phyloP scores from a whole-genome alignment of 192 early-diverging fungal genomes.

The Umbelopsis sp. region DNA sequence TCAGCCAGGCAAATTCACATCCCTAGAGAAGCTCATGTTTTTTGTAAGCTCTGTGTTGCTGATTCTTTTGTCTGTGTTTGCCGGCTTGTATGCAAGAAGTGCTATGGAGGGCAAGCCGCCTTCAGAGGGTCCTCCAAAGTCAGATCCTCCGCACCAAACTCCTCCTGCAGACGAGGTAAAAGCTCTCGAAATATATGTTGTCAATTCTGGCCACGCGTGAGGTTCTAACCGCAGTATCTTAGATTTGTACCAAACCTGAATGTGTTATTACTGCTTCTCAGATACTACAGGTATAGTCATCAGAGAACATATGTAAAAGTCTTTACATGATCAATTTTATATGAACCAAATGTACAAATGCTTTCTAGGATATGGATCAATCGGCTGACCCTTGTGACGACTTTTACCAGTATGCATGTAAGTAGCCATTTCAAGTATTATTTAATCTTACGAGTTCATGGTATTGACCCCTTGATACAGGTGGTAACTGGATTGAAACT shows the following conservation, averaged over 20 bases:
- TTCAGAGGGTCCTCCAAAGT: conserved; percentile 1
- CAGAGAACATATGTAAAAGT: neutral
- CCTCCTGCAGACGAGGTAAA: conserved; percentile 19
- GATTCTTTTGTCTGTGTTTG: conserved; percentile 37
- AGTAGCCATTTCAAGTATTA: conserved; percentile 3
- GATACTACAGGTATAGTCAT: conserved; percentile 45
- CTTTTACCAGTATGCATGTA: conserved; percentile 70
- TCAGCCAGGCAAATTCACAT: conserved; percentile 39
- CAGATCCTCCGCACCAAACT: conserved; percentile 18
- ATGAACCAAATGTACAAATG: neutral
- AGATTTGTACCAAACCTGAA: conserved; percentile 55
- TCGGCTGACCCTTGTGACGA: conserved; percentile 66
- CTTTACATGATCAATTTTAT: neutral
- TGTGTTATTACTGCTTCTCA: conserved; percentile 66
- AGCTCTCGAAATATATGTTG: neutral
- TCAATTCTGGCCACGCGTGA: too few species aligned
- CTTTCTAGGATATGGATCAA: conserved; percentile 51
- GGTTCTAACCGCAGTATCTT: too few species aligned
- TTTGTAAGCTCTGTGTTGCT: conserved; percentile 24
- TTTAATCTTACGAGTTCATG: neutral
- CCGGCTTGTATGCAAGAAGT: conserved; percentile 38
- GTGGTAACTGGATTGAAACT: conserved; percentile 56
- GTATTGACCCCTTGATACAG: conserved; percentile 29
- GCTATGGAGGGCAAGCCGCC: conserved; percentile 21
- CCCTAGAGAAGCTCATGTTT: conserved; percentile 40